These are phyloP conservation scores for Phytophthora sp. DNA, from an alignment of 352 stramenopile species.

Conservation along the genomic window DNA sequence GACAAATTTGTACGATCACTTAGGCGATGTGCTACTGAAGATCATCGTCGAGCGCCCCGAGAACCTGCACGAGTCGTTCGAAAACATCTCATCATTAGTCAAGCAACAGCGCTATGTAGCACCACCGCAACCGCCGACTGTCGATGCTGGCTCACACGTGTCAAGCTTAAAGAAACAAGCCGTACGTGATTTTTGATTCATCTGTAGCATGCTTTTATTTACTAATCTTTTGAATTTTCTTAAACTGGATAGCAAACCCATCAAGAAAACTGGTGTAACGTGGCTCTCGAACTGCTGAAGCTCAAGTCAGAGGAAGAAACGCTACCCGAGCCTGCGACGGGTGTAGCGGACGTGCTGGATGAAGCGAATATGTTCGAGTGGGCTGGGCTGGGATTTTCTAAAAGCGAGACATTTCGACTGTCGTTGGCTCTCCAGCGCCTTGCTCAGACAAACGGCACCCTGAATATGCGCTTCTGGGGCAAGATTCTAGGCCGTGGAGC, in stretches of 20 bases:
- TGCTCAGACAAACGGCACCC: constrained; percentile 56
- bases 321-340: constrained; percentile 40
- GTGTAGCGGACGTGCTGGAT: constrained; percentile 72
- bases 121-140: constrained; percentile 39
- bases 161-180: constrained; percentile 59
- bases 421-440: constrained; percentile 69
- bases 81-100: constrained; percentile 85
- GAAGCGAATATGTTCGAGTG: constrained; percentile 87
- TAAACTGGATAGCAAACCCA: constrained; percentile 51
- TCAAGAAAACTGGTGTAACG: constrained; percentile 71
- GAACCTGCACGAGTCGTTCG: constrained; percentile 87
- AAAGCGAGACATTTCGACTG: constrained; percentile 75
- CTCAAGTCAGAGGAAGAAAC: constrained; percentile 56
- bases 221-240: neutral
- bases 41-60: constrained; percentile 86
- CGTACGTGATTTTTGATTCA: constrained; percentile 37
- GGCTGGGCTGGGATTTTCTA: constrained; percentile 77
- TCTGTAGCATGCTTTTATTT: neutral
- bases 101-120: constrained; percentile 79
- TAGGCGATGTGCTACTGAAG: constrained; percentile 88
- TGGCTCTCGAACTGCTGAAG: constrained; percentile 66
- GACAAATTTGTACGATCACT: constrained; percentile 87
- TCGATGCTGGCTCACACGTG: constrained; percentile 27
- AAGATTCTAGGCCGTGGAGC: constrained; percentile 75
- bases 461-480: constrained; percentile 89